Evolutionary conservation across 2,329 filamentous ascomycete species (phyloP), one percentile per base, ranked within the genome.

Genomic region (Aspergillus luchuensis): DNA sequence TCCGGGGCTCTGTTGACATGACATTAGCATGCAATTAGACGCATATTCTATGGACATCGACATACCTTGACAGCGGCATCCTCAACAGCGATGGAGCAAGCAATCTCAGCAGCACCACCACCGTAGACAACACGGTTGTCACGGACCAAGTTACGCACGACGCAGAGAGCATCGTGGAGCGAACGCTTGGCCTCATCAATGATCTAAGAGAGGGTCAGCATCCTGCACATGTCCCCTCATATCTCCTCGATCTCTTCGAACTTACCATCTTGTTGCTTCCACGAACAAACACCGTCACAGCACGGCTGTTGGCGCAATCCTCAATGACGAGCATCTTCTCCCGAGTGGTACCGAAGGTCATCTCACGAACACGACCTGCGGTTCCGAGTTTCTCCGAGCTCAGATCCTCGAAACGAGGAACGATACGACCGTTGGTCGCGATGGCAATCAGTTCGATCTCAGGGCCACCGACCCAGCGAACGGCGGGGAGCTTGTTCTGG

Each of bases 281-380:
- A 72, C 95, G 86, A 62, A 99, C 91, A 78, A 99, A 99, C 58
- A 96, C 88, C 2, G 95, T 99, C 62, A 99, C 96, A 48, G 95
- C 95, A 71, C 95, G 85, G 60, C 92, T 97, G 82, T 99, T 99
- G 73, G 96, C 95, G 75, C 95, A 99, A 80, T 99, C 95, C 81
- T 99, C 96, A 71, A 99, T 99, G 59, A 99, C 91, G 70, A 99
- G 84, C 95, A 99, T 99, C 87, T 99, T 98, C 80, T 99, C 95
- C 73, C 95, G 87, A 47, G 95, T 99, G 1, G 95, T 99, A 71
- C 95, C 95, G 72, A 99, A 99, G 28, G 87, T 90, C 90, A 99
- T 92, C 79, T 99, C 93, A 66, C 92, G 86, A 61, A 99, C 95
- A 51, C 96, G 80, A 61, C 95, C 95, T 21, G 95, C 95, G 23